These are phyloP conservation scores for Teunomyces barrocoloradensis DNA, from an alignment of 805 yeast species.

Conservation along the genomic window DNA sequence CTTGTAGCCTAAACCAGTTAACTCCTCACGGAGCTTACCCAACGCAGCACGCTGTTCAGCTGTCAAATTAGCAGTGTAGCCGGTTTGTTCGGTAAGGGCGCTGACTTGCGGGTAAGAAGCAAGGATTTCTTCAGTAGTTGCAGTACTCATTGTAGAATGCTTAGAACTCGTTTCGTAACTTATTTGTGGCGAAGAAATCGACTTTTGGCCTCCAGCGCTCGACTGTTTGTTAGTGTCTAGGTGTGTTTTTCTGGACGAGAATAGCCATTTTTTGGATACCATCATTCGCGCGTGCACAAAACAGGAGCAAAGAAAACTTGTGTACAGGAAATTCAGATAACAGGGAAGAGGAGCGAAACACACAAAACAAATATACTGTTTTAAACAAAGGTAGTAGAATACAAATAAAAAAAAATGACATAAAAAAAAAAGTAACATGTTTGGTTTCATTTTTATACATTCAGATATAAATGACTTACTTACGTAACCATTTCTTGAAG, in stretches of 20 bases:
- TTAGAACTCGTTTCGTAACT: not conserved
- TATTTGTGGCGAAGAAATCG: not conserved
- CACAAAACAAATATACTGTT: too few relatives aligned
- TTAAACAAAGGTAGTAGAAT: not conserved
- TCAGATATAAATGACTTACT: slow-evolving; percentile 4
- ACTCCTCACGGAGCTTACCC: slow-evolving; percentile 53
- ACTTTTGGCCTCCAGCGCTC: not conserved
- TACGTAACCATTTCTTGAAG: slow-evolving; percentile 40
- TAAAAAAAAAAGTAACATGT: not conserved
- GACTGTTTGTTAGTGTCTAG: slow-evolving; percentile 1
- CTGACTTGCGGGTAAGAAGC: slow-evolving; percentile 70
- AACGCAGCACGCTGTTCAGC: slow-evolving; percentile 63
- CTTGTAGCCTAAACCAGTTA: slow-evolving; percentile 65
- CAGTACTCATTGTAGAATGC: not conserved
- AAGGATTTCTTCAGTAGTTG: slow-evolving; percentile 29
- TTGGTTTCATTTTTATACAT: not conserved
- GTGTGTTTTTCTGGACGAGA: slow-evolving; percentile 1
- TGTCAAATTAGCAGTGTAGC: slow-evolving; percentile 79
- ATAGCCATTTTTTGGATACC: not conserved
- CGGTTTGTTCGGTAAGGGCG: slow-evolving; percentile 62
- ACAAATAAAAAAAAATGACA: not conserved
- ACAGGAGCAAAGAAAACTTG: not conserved
- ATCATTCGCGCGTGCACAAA: not conserved
- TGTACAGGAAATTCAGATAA: not conserved
- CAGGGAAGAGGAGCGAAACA: too few relatives aligned